A percentile compares a stretch with the other conserved stretches of the same genome.
Conservation (phyloP, 2,329 filamentous ascomycete genomes). For the Thelonectria rubi region DNA sequence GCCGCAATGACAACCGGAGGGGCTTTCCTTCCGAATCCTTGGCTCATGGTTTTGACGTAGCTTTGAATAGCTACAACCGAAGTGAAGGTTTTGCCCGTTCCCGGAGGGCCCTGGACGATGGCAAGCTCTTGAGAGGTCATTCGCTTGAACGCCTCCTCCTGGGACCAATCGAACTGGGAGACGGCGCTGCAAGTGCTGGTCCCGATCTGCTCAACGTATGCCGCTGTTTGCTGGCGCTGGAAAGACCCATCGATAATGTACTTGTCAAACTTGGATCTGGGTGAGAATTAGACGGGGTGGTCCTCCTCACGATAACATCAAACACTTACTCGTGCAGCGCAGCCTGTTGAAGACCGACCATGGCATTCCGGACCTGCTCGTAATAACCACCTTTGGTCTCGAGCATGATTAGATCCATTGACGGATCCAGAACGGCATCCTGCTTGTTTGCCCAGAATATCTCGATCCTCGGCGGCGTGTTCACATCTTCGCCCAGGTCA, state of each 20-base stretch:
- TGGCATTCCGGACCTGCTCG: conserved; percentile 77
- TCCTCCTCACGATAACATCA: neutral
- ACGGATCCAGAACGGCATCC: conserved; percentile 73
- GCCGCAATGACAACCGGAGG: conserved; percentile 79
- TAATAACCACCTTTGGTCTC: conserved; percentile 79
- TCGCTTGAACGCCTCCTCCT: conserved; percentile 71
- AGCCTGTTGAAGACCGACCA: conserved; percentile 75
- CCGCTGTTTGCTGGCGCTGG: conserved; percentile 38
- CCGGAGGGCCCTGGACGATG: conserved; percentile 84
- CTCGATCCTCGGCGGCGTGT: conserved; percentile 73
- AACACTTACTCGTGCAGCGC: conserved; percentile 60
- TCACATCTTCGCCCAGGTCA: conserved; percentile 30
- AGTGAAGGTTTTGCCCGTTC: conserved; percentile 80
- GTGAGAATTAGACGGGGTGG: neutral
- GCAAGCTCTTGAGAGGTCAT: conserved; percentile 78
- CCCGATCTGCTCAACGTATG: conserved; percentile 41
- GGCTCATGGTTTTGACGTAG: conserved; percentile 59
- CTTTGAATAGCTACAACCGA: conserved; percentile 73
- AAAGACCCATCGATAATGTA: conserved; percentile 64
- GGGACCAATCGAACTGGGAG: conserved; percentile 71
- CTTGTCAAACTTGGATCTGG: conserved; percentile 68
- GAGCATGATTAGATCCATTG: conserved; percentile 78
- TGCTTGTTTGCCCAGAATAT: conserved; percentile 72
- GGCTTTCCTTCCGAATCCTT: conserved; percentile 49
- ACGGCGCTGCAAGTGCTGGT: conserved; percentile 8